A percentile compares a stretch with the other conserved stretches of the same genome.
phyloP scores from a whole-genome alignment of 2,329 filamentous ascomycete genomes.

The Pyrenophora seminiperda region DNA sequence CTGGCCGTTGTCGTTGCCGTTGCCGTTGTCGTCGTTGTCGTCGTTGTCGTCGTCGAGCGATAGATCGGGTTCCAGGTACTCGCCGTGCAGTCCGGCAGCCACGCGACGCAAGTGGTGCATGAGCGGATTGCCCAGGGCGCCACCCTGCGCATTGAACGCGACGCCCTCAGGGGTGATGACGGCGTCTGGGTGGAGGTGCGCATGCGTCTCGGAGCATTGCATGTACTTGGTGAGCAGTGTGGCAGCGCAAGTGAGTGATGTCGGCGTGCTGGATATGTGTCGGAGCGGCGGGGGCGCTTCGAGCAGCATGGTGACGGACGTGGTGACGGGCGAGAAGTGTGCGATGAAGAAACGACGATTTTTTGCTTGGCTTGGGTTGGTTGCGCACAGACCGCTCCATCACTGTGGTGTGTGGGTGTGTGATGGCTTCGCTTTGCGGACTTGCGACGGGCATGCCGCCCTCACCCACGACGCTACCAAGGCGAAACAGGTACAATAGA shows the following conservation, averaged over 20 bases:
- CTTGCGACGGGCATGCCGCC: conserved; percentile 14
- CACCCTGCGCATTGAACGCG: conserved; percentile 50
- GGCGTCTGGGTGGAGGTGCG: conserved; percentile 57
- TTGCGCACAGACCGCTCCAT: conserved; percentile 43
- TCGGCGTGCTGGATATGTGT: conserved; percentile 37
- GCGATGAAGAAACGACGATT: conserved; percentile 12
- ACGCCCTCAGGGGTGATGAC: conserved; percentile 52
- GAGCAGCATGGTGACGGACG: conserved; percentile 33
- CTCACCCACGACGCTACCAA: background rate
- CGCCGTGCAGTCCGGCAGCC: conserved; percentile 58
- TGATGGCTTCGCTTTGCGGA: conserved; percentile 26
- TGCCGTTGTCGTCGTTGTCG: conserved; percentile 43
- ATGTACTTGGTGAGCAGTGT: conserved; percentile 50
- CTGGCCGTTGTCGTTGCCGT: conserved; percentile 41
- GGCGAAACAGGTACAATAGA: background rate
- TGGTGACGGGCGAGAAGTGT: background rate
- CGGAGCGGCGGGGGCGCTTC: conserved; percentile 47
- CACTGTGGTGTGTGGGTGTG: too few relatives aligned
- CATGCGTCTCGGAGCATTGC: conserved; percentile 43
- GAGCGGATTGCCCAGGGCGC: conserved; percentile 54
- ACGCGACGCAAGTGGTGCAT: conserved; percentile 61
- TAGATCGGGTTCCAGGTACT: conserved; percentile 54
- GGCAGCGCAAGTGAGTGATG: conserved; percentile 45
- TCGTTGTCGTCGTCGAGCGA: conserved; percentile 47
- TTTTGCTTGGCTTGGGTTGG: too few relatives aligned